Base-by-base conservation (phyloP, 352 stramenopile genomes). In the Plasmopara muralis region DNA sequence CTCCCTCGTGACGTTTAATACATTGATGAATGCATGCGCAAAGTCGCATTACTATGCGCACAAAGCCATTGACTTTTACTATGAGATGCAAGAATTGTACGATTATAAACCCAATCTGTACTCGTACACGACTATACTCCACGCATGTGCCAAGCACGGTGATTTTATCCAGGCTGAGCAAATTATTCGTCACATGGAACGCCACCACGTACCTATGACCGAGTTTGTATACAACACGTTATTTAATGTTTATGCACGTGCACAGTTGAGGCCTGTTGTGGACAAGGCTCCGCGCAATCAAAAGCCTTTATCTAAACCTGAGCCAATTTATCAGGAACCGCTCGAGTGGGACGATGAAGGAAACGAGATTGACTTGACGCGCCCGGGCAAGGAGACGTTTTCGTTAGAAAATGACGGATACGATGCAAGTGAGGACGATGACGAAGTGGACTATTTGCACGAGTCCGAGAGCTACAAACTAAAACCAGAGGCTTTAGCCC, bases 1-100 rank as follows among this genome's bases (percentile, higher is more conserved):
- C 15, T 80, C 71, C 20, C 67, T 77, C 20, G 69, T 89, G 48
- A 92, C 78, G 46, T 92, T 87, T 55, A 87, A 88, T 57, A 66
- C 70, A 63, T 64, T 92, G 18, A 92, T 92, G 46, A 76, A 86
- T 40, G 81, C 81, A 20, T 92, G 81, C 49, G 77, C 81, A 49
- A 89, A 89, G 62, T 92, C 81, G 50, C 73, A 85, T 63, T 85
- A 92, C 52, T 92, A 83, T 63, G 81, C 81, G 16, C 81, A 89
- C 67, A 92, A 92, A 53, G 77, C 81, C 4, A 58, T 89, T 28
- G 81, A 92, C 39, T 89, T 92, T 39, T 92, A 89, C 69, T 65
- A 89, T 47, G 81, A 92, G 45, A 89, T 92, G 81, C 81, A 92
- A 55, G 81, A 92, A 52, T 55, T 89, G 53, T 92, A 92, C 62